Evolutionary conservation across 768 basidiomycete genomes (phyloP), one percentile per base, ranked within the genome.

Genomic region (Flagelloscypha sp.): DNA sequence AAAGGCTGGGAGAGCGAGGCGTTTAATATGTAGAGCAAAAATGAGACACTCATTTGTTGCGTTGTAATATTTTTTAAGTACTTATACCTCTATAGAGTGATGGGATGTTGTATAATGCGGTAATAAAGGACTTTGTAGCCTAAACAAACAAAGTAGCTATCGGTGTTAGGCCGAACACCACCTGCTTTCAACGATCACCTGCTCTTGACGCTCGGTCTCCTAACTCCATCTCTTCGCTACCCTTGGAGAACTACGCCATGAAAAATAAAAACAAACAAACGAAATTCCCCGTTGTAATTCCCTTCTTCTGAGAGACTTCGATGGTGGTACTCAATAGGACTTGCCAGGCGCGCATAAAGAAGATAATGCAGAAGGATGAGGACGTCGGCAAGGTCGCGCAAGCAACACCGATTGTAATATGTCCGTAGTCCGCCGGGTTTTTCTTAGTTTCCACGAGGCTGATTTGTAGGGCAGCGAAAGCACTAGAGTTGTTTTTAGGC

Each of bases 281-380:
- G 7, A 86, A 88, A 48, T 93, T 93, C 50, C 88, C 89, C 6
- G 86, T 90, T 40, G 88, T 89, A 57, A n/a, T n/a, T n/a, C n/a
- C n/a, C 57, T 85, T 36, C 17, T 22, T 24, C 7, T 34, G 38
- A 24, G 27, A 38, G 18, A 22, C 8, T 17, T 7, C 30, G 5
- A 24, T 13, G 35, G 12, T 22, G 17, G 21, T 30, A 16, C 22
- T 23, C 31, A 1, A 15, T 15, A 22, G 35, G 1, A 30, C 28
- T 13, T 18, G 13, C 3, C 46, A 94, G 92, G 93, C 94, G 3
- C 82, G 94, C 29, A 98, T 98, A 65, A 98, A 97, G 72, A 87
- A 89, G 66, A 95, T 97, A 37, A 98, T 98, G 88, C 94, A 98
- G 66, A 90, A 92, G 55, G 94, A 98, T 53, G 94, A 98, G 54